Conservation (phyloP, 345 rosid species). For the Firmiana major region DNA sequence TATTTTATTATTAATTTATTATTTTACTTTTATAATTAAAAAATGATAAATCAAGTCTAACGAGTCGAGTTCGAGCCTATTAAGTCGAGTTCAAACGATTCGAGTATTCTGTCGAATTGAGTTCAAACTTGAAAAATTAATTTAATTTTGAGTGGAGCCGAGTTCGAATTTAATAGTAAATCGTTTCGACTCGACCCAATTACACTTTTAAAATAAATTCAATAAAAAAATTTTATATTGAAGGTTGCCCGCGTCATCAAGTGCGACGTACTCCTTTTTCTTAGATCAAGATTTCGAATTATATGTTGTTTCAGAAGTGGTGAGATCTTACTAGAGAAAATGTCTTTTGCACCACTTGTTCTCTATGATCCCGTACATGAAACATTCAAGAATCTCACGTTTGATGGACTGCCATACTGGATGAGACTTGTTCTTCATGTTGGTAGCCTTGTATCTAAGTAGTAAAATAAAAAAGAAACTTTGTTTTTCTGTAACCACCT, state of each 20-base stretch:
- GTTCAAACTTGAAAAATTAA: too few relatives aligned
- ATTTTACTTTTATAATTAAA: too few relatives aligned
- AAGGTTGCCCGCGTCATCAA: conserved; percentile 55
- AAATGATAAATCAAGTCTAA: too few relatives aligned
- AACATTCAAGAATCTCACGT: conserved; percentile 48
- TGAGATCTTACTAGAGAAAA: conserved; percentile 64
- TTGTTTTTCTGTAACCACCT: too few relatives aligned
- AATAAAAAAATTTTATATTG: conserved; percentile 50
- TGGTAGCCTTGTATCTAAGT: conserved; percentile 40
- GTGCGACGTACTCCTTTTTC: conserved; percentile 41
- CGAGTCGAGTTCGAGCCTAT: too few relatives aligned
- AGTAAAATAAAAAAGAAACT: not conserved
- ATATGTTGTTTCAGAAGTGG: conserved; percentile 57
- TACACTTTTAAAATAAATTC: too few relatives aligned
- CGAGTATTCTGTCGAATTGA: too few relatives aligned
- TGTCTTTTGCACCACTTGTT: conserved; percentile 36
- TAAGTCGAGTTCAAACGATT: too few relatives aligned
- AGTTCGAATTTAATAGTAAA: too few relatives aligned
- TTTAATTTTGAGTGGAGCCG: too few relatives aligned
- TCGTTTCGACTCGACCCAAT: too few relatives aligned
- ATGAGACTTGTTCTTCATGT: conserved; percentile 60
- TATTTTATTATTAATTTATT: too few relatives aligned
- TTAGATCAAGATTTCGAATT: conserved; percentile 43
- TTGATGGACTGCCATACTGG: conserved; percentile 60
- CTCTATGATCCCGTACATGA: conserved; percentile 55